Evolutionary conservation across 495 filamentous ascomycete species (phyloP), one percentile per base, ranked within the genome.

Genomic region (Neurospora tetrasperma): DNA sequence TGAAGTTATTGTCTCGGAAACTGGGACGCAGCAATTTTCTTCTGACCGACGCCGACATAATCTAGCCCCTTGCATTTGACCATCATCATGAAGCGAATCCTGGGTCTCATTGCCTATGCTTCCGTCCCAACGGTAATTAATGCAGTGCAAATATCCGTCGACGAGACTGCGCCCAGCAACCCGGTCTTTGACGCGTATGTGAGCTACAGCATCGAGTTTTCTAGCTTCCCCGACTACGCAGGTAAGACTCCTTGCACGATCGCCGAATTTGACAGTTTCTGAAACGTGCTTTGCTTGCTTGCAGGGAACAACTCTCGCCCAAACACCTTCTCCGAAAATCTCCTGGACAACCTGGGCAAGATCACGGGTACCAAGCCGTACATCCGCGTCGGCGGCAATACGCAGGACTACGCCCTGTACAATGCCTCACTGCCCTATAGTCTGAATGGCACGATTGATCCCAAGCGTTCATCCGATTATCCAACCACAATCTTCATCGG

Each of bases 321-420:
- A 16, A 90, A 90, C 76, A 82, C 78, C 2, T 89, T 87, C 80
- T 89, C 87, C 0, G 82, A 88, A 71, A 88, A 85, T 62, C 82
- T 90, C 12, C 79, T 90, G 18, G 80, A 84, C 7, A 89, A 88
- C 71, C 70, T 90, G 12, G 82, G 79, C 0, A 74, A 79, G 7
- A 74, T 88, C 18, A 79, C 73, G 1, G 88, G 88, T 4, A 82
- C 81, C 18, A 87, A 86, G 71, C 89, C 89, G 3, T 84, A 86
- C 75, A 87, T 90, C 73, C 83, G 88, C 23, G 87, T 90, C 3
- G 88, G 88, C 27, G 88, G 88, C 27, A 90, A 89, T 75, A 90
- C 89, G 7, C 89, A 87, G 76, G 89, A 92, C 76, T 88, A 86
- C 70, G 87, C 87, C 1, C 80, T 91, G 66, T 91, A 87, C 78